Evolutionary conservation across 768 basidiomycete species (phyloP).

Genomic region (Suillus cothurnatus): DNA sequence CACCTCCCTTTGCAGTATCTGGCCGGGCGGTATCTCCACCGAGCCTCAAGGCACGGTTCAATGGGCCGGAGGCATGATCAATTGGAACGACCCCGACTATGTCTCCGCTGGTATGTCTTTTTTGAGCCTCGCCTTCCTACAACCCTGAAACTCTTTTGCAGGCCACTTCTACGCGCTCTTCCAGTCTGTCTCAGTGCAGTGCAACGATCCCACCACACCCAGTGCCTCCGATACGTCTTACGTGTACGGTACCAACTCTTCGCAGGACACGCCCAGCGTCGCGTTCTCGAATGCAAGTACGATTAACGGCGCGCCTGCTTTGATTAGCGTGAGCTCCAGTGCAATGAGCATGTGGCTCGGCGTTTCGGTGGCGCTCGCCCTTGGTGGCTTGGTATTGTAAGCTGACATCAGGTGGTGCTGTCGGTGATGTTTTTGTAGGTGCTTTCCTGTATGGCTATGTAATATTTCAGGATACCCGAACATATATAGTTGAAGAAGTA

Average conservation of each 20-base stretch:
- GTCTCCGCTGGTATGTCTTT: constrained; percentile 51
- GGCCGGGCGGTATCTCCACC: constrained; percentile 76
- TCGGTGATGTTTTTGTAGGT: not conserved
- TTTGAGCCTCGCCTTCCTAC: not conserved
- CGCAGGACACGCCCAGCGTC: constrained; percentile 54
- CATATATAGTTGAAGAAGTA: constrained; percentile 3
- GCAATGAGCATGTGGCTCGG: constrained; percentile 16
- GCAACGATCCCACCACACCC: constrained; percentile 51
- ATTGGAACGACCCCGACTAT: constrained; percentile 84
- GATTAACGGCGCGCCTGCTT: constrained; percentile 41
- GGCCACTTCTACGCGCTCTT: constrained; percentile 74
- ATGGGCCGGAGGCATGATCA: constrained; percentile 84
- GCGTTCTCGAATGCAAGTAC: constrained; percentile 60
- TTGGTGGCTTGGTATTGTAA: constrained; percentile 26
- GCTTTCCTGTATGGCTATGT: not conserved
- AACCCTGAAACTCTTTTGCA: constrained; percentile 18
- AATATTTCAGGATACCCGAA: constrained; percentile 6
- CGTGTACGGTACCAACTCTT: constrained; percentile 59
- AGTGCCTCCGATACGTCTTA: constrained; percentile 59
- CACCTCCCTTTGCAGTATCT: constrained; percentile 45
- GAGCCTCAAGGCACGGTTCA: constrained; percentile 67
- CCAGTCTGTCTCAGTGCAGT: constrained; percentile 63
- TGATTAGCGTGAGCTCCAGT: constrained; percentile 12
- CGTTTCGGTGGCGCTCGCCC: constrained; percentile 12
- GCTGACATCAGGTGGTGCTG: constrained; percentile 1